These are phyloP conservation scores for Eimeria tenella DNA, from an alignment of 169 alveolate genomes.

Conservation along the genomic window DNA sequence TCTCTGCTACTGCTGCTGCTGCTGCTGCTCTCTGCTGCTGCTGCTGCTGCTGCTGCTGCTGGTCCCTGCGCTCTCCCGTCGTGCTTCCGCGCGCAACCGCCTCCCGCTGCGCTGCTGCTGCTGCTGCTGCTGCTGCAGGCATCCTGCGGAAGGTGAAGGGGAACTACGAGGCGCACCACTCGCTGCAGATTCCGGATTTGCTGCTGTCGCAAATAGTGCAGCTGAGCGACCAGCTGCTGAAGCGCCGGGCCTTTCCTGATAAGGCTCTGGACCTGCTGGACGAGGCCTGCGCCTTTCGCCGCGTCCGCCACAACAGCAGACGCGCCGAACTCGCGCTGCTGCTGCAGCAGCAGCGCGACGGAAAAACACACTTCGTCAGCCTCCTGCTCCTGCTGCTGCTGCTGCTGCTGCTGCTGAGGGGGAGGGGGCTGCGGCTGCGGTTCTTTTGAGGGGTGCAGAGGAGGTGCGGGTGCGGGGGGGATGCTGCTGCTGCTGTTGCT, in stretches of 20 bases:
- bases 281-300: slow-evolving; percentile 32
- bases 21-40: no score
- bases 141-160: slow-evolving; percentile 60
- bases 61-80: slow-evolving; percentile 2
- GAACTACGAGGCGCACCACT: slow-evolving; percentile 87
- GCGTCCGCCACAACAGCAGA: not conserved
- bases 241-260: slow-evolving; percentile 86
- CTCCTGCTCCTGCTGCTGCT: no score
- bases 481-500: not conserved
- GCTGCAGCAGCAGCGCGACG: not conserved
- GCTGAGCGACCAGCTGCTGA: slow-evolving; percentile 80
- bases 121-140: no score
- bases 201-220: slow-evolving; percentile 88
- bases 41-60: not conserved
- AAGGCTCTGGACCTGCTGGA: slow-evolving; percentile 88
- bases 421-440: no score
- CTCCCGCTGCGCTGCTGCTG: no score
- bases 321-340: not conserved
- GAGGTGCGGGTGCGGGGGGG: not conserved
- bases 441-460: not conserved
- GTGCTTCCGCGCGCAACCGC: no score
- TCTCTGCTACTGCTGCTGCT: no score
- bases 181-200: slow-evolving; percentile 87
- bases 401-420: no score
- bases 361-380: not conserved